Conservation (phyloP, 331 rosid species). For the Arachis monticola region DNA sequence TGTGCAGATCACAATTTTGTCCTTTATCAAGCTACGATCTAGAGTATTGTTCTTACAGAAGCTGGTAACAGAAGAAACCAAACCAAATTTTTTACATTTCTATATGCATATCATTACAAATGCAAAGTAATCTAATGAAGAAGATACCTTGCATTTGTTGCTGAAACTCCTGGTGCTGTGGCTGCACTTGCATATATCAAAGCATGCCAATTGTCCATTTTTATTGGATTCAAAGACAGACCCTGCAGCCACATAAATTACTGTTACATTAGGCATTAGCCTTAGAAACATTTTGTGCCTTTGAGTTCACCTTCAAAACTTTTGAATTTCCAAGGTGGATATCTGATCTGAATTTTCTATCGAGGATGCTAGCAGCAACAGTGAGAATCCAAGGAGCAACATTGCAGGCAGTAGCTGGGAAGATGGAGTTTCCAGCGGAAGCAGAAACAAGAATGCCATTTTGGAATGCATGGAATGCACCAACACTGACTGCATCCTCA, state of each 20-base stretch:
- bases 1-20: constrained; percentile 71
- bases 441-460: constrained; percentile 77
- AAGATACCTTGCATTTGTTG: constrained; percentile 69
- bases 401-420: constrained; percentile 67
- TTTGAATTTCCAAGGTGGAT: constrained; percentile 63
- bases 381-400: constrained; percentile 87
- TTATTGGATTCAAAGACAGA: constrained; percentile 65
- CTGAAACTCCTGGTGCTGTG: constrained; percentile 54
- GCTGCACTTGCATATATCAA: constrained; percentile 65
- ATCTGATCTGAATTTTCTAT: constrained; percentile 65
- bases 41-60: constrained; percentile 68
- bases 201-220: constrained; percentile 50
- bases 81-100: neutral
- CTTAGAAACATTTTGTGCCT: constrained; percentile 1
- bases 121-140: neutral
- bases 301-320: constrained; percentile 58
- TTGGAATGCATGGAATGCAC: constrained; percentile 74
- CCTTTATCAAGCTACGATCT: constrained; percentile 56
- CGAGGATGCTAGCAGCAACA: constrained; percentile 71
- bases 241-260: constrained; percentile 51
- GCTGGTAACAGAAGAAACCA: constrained; percentile 45
- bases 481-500: constrained; percentile 52
- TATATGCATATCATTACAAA: neutral
- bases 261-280: neutral
- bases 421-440: constrained; percentile 71